These are phyloP conservation scores for Fonsecaea pedrosoi DNA, from an alignment of 2,329 filamentous ascomycete genomes.

Conservation along the genomic window DNA sequence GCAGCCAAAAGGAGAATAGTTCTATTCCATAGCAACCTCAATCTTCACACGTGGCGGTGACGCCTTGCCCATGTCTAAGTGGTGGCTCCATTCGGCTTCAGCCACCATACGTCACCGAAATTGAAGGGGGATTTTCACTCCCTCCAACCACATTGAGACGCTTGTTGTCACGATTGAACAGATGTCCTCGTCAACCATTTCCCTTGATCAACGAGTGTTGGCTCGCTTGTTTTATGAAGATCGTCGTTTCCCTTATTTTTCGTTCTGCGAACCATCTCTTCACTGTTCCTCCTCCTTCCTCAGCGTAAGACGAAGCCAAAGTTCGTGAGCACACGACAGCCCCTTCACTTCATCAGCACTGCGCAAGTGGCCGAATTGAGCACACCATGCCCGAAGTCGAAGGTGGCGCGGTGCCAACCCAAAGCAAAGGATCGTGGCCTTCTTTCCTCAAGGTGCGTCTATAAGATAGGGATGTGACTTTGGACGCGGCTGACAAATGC, in stretches of 20 bases:
- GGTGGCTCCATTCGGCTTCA: conserved; percentile 26
- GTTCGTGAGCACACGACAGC: not conserved
- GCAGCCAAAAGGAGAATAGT: not conserved
- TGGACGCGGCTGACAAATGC: conserved; percentile 16
- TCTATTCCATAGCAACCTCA: not conserved
- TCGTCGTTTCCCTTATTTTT: not conserved
- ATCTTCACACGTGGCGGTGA: conserved; percentile 6
- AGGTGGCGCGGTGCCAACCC: conserved; percentile 49
- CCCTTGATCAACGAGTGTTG: conserved; percentile 2
- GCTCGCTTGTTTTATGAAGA: conserved; percentile 6
- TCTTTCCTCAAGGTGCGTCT: conserved; percentile 55
- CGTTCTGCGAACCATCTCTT: not conserved
- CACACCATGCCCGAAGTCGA: conserved; percentile 47
- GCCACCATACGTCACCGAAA: conserved; percentile 25
- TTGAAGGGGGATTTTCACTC: conserved; percentile 9
- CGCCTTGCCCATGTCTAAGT: not conserved
- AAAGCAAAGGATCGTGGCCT: conserved; percentile 53
- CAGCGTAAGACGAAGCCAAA: not conserved
- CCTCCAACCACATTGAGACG: conserved; percentile 16
- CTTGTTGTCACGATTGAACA: conserved; percentile 4
- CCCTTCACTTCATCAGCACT: not conserved
- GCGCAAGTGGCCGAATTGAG: not conserved
- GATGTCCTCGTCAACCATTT: not conserved
- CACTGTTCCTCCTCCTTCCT: not conserved
- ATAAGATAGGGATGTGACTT: not conserved